Percentiles rank a stretch among this genome's conserved stretches.
These are phyloP conservation scores for Pachysandra terminalis DNA, from an alignment of 164 flowering plant species.

Conservation along the genomic window DNA sequence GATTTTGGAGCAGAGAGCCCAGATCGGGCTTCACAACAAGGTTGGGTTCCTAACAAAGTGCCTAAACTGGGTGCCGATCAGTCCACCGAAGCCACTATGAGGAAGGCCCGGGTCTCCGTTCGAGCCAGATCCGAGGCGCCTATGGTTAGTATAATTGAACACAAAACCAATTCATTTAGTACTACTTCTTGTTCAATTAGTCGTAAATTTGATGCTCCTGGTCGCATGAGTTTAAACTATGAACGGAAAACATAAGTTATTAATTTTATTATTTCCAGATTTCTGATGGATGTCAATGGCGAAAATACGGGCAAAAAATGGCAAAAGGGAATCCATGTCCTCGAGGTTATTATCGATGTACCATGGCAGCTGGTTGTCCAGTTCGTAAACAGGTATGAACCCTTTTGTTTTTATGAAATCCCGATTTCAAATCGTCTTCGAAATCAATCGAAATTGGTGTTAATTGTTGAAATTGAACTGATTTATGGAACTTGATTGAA, in stretches of 20 bases:
- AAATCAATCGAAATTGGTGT: not conserved
- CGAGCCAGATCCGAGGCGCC: constrained; percentile 73
- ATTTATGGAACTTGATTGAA: not conserved
- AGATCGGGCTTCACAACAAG: constrained; percentile 25
- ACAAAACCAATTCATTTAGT: no score
- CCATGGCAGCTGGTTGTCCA: constrained; percentile 89
- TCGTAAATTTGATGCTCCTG: not conserved
- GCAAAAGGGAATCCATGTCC: constrained; percentile 96
- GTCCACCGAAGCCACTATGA: constrained; percentile 68
- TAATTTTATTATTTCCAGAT: no score
- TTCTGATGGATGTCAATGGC: constrained; percentile 93
- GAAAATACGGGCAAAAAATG: constrained; percentile 94
- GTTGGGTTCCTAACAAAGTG: constrained; percentile 41
- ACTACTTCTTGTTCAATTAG: no score
- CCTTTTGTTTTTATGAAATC: not conserved
- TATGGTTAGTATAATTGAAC: constrained; percentile 65
- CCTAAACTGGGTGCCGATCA: constrained; percentile 40
- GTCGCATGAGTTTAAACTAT: no score
- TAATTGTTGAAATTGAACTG: constrained; percentile 9
- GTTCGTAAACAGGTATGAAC: constrained; percentile 70
- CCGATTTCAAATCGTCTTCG: not conserved
- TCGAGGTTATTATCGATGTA: constrained; percentile 91
- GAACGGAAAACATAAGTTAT: no score
- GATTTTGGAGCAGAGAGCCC: constrained; percentile 34
- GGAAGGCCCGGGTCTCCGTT: constrained; percentile 83